phyloP scores from a whole-genome alignment of 805 yeast genomes.

The Alloascoidea hylecoeti region DNA sequence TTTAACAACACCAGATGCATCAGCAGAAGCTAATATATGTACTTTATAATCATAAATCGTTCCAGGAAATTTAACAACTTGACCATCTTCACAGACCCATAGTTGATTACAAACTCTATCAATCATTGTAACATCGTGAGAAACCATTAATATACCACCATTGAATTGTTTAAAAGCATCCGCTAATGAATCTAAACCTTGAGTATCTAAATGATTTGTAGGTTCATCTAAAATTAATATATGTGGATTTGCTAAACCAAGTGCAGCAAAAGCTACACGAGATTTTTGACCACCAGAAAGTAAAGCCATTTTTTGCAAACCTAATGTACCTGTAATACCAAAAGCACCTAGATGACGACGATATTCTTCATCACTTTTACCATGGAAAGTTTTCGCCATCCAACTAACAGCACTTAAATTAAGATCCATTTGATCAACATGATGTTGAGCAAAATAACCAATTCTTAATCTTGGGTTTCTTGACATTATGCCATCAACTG shows the following conservation, averaged over 20 bases:
- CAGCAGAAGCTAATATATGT: slow-evolving; percentile 69
- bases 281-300: slow-evolving; percentile 98
- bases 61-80: slow-evolving; percentile 70
- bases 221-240: slow-evolving; percentile 92
- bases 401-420: slow-evolving; percentile 78
- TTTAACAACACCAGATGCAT: slow-evolving; percentile 81
- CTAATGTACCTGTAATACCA: slow-evolving; percentile 91
- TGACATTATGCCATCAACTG: slow-evolving; percentile 65
- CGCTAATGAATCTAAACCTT: slow-evolving; percentile 91
- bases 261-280: slow-evolving; percentile 94
- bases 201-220: slow-evolving; percentile 94
- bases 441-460: slow-evolving; percentile 97
- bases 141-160: slow-evolving; percentile 96
- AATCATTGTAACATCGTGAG: slow-evolving; percentile 92
- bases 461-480: slow-evolving; percentile 79
- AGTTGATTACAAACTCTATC: slow-evolving; percentile 83
- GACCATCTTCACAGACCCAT: slow-evolving; percentile 87
- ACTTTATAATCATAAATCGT: slow-evolving; percentile 80
- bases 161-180: slow-evolving; percentile 78
- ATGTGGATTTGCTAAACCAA: slow-evolving; percentile 84
- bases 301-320: slow-evolving; percentile 78
- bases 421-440: slow-evolving; percentile 94
- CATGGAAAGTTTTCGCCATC: slow-evolving; percentile 85
- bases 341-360: slow-evolving; percentile 94
- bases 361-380: slow-evolving; percentile 91